Evolutionary conservation across 2,329 filamentous ascomycete genomes (phyloP).

Genomic region (Fusarium nygamai): DNA sequence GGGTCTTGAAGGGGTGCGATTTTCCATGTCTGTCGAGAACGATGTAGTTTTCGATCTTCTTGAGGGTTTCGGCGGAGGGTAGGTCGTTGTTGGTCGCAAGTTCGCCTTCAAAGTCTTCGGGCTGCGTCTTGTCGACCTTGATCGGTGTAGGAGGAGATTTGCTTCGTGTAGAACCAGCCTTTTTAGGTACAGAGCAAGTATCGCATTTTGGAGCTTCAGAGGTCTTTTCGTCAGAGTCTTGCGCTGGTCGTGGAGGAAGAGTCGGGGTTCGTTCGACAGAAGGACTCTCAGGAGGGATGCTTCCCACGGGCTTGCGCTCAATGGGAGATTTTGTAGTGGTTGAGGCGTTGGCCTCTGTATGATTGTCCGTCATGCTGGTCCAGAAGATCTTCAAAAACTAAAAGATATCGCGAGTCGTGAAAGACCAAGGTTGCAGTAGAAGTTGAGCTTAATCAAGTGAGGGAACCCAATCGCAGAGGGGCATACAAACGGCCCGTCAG

Average conservation of each 20-base stretch:
- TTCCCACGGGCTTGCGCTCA: slow-evolving; percentile 18
- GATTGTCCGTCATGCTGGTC: slow-evolving; percentile 24
- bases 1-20: slow-evolving; percentile 67
- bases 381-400: not conserved
- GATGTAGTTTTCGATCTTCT: slow-evolving; percentile 62
- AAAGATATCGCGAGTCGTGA: not conserved
- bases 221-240: slow-evolving; percentile 15
- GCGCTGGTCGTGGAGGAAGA: slow-evolving; percentile 13
- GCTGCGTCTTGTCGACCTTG: slow-evolving; percentile 53
- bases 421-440: not conserved
- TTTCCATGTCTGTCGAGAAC: slow-evolving; percentile 72
- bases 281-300: slow-evolving; percentile 2
- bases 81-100: slow-evolving; percentile 65
- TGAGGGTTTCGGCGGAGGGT: slow-evolving; percentile 60
- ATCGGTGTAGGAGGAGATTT: slow-evolving; percentile 41
- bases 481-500: slow-evolving; percentile 24
- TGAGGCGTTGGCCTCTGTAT: slow-evolving; percentile 14
- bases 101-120: slow-evolving; percentile 65
- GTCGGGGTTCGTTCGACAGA: slow-evolving; percentile 17
- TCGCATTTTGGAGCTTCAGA: slow-evolving; percentile 10
- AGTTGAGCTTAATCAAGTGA: not conserved
- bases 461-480: slow-evolving; percentile 14
- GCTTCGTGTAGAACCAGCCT: slow-evolving; percentile 26
- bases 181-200: slow-evolving; percentile 26
- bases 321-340: slow-evolving; percentile 11